These are phyloP conservation scores for Paspalum notatum DNA, from an alignment of 176 grass and related monocot genomes.

Conservation along the genomic window DNA sequence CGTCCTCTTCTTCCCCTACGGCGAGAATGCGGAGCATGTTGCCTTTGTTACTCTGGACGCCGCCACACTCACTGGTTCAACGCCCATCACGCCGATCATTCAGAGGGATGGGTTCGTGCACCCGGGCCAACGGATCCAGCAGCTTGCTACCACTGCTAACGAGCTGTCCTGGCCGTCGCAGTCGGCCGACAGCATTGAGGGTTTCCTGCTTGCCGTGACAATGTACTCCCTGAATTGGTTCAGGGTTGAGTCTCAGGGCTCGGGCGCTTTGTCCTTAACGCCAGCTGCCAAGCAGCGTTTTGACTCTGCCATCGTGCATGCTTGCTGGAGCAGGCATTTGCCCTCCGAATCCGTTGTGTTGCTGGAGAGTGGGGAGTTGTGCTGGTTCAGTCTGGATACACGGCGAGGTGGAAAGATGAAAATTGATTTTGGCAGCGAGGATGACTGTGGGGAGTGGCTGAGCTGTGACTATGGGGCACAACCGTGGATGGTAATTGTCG, in stretches of 20 bases:
- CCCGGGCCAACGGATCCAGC: conserved; percentile 60
- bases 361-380: conserved; percentile 72
- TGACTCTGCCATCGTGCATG: conserved; percentile 55
- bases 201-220: conserved; percentile 71
- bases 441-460: conserved; percentile 54
- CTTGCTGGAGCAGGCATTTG: conserved; percentile 79
- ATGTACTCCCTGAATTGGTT: conserved; percentile 85
- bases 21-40: conserved; percentile 55
- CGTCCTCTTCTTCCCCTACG: conserved; percentile 64
- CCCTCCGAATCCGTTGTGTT: conserved; percentile 55
- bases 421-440: conserved; percentile 42
- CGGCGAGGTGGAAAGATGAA: conserved; percentile 49
- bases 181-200: conserved; percentile 35
- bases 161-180: conserved; percentile 28
- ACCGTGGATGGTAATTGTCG: conserved; percentile 69
- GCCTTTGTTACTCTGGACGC: conserved; percentile 39
- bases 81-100: conserved; percentile 37
- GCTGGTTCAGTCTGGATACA: conserved; percentile 69
- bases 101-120: conserved; percentile 67
- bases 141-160: conserved; percentile 38
- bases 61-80: conserved; percentile 10
- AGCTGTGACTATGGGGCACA: conserved; percentile 76
- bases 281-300: conserved; percentile 60
- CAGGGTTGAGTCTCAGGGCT: conserved; percentile 47
- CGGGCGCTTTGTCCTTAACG: conserved; percentile 34